phyloP scores from a whole-genome alignment of 139 green algal species.

The Chloropicon primus region DNA sequence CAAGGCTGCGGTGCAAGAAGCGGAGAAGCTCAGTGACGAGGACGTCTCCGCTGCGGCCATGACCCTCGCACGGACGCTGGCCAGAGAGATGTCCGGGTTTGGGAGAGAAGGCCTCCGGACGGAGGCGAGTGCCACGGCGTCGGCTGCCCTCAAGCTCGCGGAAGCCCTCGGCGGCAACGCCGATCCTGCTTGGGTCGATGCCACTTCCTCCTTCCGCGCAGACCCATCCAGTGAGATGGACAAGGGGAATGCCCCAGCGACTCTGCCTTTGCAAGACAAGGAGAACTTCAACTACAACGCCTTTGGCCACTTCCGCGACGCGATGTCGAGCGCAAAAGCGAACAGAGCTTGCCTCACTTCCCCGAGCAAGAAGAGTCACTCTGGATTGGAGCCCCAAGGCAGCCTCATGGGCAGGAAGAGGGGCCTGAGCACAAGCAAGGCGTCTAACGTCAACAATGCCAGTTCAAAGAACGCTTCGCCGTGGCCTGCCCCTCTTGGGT shows the following conservation, averaged over 20 bases:
- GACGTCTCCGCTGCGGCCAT: background rate
- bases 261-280: too few species aligned
- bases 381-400: too few species aligned
- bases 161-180: background rate
- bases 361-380: too few species aligned
- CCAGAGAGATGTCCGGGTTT: background rate
- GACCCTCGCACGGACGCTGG: background rate
- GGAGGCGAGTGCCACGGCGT: background rate
- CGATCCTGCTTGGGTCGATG: background rate
- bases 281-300: too few species aligned
- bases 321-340: too few species aligned
- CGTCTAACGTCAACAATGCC: too few species aligned
- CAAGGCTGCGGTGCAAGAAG: too few species aligned
- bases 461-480: background rate
- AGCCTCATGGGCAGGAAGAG: background rate
- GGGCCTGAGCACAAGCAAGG: background rate
- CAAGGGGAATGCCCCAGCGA: background rate
- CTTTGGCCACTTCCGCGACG: too few species aligned
- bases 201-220: background rate
- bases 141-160: background rate
- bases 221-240: background rate
- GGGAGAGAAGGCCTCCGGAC: background rate
- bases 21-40: background rate
- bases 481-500: background rate
- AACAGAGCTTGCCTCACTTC: too few species aligned